Evolutionary conservation across 148 eudicot genomes (phyloP).

Genomic region (Fallopia convolvulus): DNA sequence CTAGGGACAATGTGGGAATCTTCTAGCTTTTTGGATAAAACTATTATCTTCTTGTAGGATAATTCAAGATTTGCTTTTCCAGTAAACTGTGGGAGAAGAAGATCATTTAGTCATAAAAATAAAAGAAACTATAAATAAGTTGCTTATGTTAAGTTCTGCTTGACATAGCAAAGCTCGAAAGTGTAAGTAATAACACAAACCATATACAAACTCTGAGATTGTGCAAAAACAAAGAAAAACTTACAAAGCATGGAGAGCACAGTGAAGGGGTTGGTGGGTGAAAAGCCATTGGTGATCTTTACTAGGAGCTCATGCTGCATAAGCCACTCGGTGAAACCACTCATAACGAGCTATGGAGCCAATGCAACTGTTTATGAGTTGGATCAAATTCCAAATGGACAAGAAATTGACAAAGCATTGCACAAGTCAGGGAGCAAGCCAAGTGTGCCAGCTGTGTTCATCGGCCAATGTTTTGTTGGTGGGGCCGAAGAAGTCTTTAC

Average conservation of each 20-base stretch:
- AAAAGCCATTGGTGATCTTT: constrained; percentile 66
- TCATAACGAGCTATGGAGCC: constrained; percentile 60
- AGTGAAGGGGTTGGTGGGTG: constrained; percentile 31
- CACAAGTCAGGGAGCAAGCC: constrained; percentile 35
- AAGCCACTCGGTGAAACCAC: constrained; percentile 45
- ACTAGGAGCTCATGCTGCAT: constrained; percentile 66
- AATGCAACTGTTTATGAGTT: constrained; percentile 56
- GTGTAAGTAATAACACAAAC: not conserved
- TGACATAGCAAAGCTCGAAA: not conserved
- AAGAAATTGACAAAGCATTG: constrained; percentile 48
- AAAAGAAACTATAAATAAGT: no score
- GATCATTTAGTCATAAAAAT: not conserved
- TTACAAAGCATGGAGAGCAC: constrained; percentile 26
- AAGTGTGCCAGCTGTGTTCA: constrained; percentile 57
- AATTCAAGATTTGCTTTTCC: not conserved
- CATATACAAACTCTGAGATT: not conserved
- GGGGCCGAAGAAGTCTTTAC: constrained; percentile 26
- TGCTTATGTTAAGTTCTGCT: not conserved
- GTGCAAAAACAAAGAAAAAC: not conserved
- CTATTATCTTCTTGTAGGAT: not conserved
- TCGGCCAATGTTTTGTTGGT: constrained; percentile 53
- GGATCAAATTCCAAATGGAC: constrained; percentile 54
- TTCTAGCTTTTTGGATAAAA: not conserved
- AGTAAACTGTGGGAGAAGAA: not conserved
- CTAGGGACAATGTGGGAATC: not conserved